Conservation (phyloP, 345 rosid genomes). For the Heritiera littoralis region DNA sequence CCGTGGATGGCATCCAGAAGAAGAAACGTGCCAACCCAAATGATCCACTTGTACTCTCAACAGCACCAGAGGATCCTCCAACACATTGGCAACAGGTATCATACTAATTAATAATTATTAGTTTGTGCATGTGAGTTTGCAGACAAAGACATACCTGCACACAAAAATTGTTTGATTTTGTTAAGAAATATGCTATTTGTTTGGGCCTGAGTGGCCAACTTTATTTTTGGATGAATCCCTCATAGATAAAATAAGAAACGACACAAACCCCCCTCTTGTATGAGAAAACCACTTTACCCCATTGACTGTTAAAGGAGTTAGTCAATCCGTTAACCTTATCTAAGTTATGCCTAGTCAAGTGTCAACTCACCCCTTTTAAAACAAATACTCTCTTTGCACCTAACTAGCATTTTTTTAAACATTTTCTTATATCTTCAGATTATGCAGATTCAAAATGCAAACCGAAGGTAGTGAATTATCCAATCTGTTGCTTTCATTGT, state of each 20-base stretch:
- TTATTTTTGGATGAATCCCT: background rate
- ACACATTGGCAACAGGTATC: constrained; percentile 95
- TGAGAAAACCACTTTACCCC: background rate
- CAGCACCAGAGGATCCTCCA: constrained; percentile 92
- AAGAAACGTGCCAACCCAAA: constrained; percentile 72
- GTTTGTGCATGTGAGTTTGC: constrained; percentile 15
- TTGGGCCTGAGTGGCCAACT: background rate
- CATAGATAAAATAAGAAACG: background rate
- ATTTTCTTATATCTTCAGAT: too few species aligned
- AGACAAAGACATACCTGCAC: too few species aligned
- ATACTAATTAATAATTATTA: too few species aligned
- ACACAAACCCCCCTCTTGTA: background rate
- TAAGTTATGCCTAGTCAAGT: too few species aligned
- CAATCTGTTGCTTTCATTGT: too few species aligned
- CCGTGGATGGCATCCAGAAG: constrained; percentile 52
- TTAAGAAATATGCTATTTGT: background rate
- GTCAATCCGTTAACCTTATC: background rate
- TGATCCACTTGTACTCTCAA: constrained; percentile 73
- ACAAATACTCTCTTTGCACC: too few species aligned
- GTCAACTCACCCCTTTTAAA: too few species aligned
- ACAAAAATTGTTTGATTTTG: background rate
- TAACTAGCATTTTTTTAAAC: too few species aligned
- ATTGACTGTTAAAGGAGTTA: background rate
- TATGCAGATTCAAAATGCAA: too few species aligned
- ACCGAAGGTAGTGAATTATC: too few species aligned